Conservation (phyloP, 495 filamentous ascomycete genomes). For the Hypoxylon cercidicola region DNA sequence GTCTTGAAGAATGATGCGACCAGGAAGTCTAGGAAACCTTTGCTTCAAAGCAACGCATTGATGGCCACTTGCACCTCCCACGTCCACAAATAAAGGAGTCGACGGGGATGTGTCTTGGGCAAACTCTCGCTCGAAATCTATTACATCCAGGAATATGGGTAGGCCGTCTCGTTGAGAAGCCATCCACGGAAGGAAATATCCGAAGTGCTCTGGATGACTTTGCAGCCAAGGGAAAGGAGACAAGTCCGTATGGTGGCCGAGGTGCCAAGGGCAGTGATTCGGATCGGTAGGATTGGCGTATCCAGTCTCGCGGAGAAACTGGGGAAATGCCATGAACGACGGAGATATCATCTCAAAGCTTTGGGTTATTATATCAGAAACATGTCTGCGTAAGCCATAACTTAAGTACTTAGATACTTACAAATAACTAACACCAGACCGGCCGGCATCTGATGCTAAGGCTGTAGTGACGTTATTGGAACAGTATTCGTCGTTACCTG, state of each 20-base stretch:
- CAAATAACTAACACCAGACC: slow-evolving; percentile 47
- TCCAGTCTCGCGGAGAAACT: slow-evolving; percentile 26
- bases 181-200: slow-evolving; percentile 34
- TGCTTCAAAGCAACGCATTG: slow-evolving; percentile 45
- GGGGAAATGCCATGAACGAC: slow-evolving; percentile 49
- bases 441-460: slow-evolving; percentile 41
- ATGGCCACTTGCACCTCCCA: slow-evolving; percentile 54
- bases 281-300: slow-evolving; percentile 19
- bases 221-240: slow-evolving; percentile 47
- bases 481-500: slow-evolving; percentile 45
- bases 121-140: slow-evolving; percentile 32
- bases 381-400: neutral
- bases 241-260: slow-evolving; percentile 31
- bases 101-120: slow-evolving; percentile 17
- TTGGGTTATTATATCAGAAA: slow-evolving; percentile 3
- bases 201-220: slow-evolving; percentile 23
- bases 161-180: slow-evolving; percentile 31
- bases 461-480: slow-evolving; percentile 50
- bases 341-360: slow-evolving; percentile 51
- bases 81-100: slow-evolving; percentile 50
- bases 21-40: slow-evolving; percentile 52
- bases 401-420: slow-evolving; percentile 15
- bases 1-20: slow-evolving; percentile 61
- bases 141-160: slow-evolving; percentile 19
- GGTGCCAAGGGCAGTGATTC: slow-evolving; percentile 16